A percentile compares a stretch with the other conserved stretches of the same genome.
These are phyloP conservation scores for Stachybotrys chlorohalonatus DNA, from an alignment of 2,329 filamentous ascomycete genomes.

Conservation along the genomic window DNA sequence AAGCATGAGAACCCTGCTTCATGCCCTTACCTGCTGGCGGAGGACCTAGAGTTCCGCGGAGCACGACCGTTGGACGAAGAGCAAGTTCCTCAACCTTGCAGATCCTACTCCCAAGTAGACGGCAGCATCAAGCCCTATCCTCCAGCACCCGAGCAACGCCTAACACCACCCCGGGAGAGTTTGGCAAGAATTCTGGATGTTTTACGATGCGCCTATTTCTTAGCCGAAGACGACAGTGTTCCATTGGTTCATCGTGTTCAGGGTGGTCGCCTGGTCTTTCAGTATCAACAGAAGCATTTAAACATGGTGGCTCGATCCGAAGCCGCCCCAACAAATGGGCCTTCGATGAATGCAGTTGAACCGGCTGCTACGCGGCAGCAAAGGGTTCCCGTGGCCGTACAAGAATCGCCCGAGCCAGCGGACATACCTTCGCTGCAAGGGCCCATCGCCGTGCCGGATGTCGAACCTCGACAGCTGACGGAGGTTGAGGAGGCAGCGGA, in stretches of 20 bases:
- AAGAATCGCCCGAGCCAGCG: not conserved
- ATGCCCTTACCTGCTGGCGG: conserved; percentile 40
- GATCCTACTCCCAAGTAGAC: conserved; percentile 24
- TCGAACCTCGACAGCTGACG: not conserved
- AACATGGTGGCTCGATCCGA: not conserved
- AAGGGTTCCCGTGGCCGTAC: not conserved
- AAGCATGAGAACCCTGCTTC: conserved; percentile 25
- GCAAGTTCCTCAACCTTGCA: conserved; percentile 28
- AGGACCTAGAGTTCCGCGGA: conserved; percentile 39
- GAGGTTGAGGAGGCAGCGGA: conserved; percentile 14
- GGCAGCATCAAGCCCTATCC: conserved; percentile 30
- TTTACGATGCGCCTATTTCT: conserved; percentile 37
- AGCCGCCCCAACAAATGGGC: not conserved
- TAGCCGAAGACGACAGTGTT: conserved; percentile 30
- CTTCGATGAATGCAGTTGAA: not conserved
- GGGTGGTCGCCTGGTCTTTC: conserved; percentile 21
- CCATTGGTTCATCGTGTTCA: conserved; percentile 24
- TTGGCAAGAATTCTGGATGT: conserved; percentile 39
- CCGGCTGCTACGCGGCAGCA: not conserved
- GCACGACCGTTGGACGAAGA: conserved; percentile 31
- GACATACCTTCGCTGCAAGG: not conserved
- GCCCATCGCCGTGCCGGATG: conserved; percentile 1
- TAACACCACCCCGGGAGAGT: conserved; percentile 24
- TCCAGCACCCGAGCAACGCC: conserved; percentile 19
- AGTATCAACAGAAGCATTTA: conserved; percentile 12